Conservation (phyloP, 2,329 filamentous ascomycete genomes). For the Thermoascus crustaceus region DNA sequence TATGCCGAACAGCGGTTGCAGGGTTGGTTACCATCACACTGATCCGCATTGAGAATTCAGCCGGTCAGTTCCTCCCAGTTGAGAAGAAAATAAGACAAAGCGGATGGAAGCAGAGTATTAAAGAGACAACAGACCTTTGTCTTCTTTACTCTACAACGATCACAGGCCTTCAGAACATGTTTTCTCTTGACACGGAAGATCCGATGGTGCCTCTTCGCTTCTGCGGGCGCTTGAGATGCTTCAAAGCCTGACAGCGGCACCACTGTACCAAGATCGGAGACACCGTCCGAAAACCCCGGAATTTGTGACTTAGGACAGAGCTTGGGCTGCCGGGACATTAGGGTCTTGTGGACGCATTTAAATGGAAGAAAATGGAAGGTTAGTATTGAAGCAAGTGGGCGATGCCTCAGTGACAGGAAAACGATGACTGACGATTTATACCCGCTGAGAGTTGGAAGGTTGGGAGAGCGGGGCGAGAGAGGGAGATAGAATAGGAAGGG, state of each 20-base stretch:
- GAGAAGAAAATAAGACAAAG: no score
- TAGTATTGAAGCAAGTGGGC: no score
- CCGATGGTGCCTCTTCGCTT: constrained; percentile 31
- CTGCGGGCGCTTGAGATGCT: constrained; percentile 18
- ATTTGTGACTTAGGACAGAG: constrained; percentile 31
- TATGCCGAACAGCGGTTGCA: constrained; percentile 37
- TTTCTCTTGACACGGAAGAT: constrained; percentile 38
- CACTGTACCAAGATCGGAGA: constrained; percentile 25
- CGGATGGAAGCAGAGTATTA: no score
- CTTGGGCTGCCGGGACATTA: constrained; percentile 38
- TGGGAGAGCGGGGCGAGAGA: no score
- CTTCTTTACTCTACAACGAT: constrained; percentile 40
- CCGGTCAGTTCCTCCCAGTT: constrained; percentile 4
- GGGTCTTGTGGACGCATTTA: constrained; percentile 2
- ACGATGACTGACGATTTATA: no score
- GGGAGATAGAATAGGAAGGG: no score
- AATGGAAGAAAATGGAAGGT: no score
- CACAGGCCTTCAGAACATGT: constrained; percentile 38
- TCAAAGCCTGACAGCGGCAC: constrained; percentile 25
- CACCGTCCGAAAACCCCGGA: constrained; percentile 26
- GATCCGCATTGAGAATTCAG: no score
- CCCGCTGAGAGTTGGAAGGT: no score
- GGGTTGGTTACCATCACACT: constrained; percentile 40
- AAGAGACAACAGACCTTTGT: constrained; percentile 34
- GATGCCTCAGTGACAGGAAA: no score